Evolutionary conservation across 805 yeast species (phyloP).

Genomic region (Metschnikowia drakensbergensis): DNA sequence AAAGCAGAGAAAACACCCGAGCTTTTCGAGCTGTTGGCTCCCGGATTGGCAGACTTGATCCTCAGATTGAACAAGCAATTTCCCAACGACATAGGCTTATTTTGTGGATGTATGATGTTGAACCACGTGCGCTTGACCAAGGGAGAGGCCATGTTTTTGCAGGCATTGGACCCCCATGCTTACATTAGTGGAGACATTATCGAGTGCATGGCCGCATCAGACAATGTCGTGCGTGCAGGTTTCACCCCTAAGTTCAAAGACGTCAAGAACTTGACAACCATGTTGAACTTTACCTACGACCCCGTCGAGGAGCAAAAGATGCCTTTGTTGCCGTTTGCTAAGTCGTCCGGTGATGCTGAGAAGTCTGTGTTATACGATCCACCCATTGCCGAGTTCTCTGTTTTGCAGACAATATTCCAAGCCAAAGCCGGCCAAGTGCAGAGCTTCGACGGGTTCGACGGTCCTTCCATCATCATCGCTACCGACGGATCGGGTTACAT

Average conservation of each 20-base stretch:
- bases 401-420: constrained; percentile 72
- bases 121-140: constrained; percentile 78
- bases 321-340: constrained; percentile 56
- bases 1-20: constrained; percentile 60
- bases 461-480: constrained; percentile 84
- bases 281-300: constrained; percentile 86
- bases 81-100: constrained; percentile 90
- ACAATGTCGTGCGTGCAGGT: constrained; percentile 97
- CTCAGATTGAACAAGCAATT: constrained; percentile 80
- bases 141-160: constrained; percentile 96
- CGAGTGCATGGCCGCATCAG: constrained; percentile 99
- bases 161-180: constrained; percentile 98
- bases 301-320: constrained; percentile 92
- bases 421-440: constrained; percentile 46
- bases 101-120: constrained; percentile 90
- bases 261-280: constrained; percentile 79
- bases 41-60: constrained; percentile 66
- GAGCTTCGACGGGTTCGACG: constrained; percentile 58
- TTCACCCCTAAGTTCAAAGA: constrained; percentile 99
- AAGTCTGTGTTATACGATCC: constrained; percentile 77
- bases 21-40: constrained; percentile 46
- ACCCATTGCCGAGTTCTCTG: constrained; percentile 94
- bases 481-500: constrained; percentile 76
- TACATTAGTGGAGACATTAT: constrained; percentile 95
- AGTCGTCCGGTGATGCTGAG: constrained; percentile 61